phyloP scores from a whole-genome alignment of 2,329 filamentous ascomycete species.

The Trichoderma citrinoviride region DNA sequence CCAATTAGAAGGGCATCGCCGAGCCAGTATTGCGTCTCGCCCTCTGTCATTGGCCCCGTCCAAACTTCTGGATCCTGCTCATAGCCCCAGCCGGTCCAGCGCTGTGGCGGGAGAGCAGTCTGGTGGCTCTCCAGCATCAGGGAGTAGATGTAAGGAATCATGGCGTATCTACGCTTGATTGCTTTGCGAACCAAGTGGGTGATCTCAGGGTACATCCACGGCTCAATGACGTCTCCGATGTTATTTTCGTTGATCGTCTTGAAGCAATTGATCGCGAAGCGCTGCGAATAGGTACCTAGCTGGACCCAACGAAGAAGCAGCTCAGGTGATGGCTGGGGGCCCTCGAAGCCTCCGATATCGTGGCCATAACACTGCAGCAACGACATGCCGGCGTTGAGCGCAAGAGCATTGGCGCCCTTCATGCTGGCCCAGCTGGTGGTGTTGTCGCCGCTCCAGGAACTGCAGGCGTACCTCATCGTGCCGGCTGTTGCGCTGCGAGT shows the following conservation, averaged over 20 bases:
- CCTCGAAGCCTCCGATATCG: conserved; percentile 74
- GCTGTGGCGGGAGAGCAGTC: conserved; percentile 61
- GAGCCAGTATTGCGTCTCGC: conserved; percentile 72
- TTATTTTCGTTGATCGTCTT: conserved; percentile 67
- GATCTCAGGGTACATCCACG: conserved; percentile 72
- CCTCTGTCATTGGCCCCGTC: conserved; percentile 56
- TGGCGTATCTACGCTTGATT: conserved; percentile 68
- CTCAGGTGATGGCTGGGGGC: conserved; percentile 68
- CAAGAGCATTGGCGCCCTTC: conserved; percentile 68
- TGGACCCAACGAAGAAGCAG: conserved; percentile 72
- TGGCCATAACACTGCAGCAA: conserved; percentile 69
- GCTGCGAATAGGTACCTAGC: conserved; percentile 64
- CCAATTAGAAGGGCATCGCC: conserved; percentile 64
- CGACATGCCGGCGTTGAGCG: conserved; percentile 65
- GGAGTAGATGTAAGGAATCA: conserved; percentile 70
- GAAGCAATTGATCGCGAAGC: conserved; percentile 77
- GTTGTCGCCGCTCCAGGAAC: conserved; percentile 73
- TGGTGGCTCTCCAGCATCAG: conserved; percentile 60
- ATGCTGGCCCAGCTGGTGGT: conserved; percentile 71
- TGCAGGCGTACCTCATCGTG: conserved; percentile 67
- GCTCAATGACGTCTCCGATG: conserved; percentile 71
- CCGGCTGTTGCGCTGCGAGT: conserved; percentile 69
- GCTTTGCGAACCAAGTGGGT: conserved; percentile 60
- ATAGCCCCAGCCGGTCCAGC: conserved; percentile 73
- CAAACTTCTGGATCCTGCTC: conserved; percentile 66